A percentile compares a stretch with the other conserved stretches of the same genome.
Conservation (phyloP, 495 filamentous ascomycete species). For the Geopyxis carbonaria region DNA sequence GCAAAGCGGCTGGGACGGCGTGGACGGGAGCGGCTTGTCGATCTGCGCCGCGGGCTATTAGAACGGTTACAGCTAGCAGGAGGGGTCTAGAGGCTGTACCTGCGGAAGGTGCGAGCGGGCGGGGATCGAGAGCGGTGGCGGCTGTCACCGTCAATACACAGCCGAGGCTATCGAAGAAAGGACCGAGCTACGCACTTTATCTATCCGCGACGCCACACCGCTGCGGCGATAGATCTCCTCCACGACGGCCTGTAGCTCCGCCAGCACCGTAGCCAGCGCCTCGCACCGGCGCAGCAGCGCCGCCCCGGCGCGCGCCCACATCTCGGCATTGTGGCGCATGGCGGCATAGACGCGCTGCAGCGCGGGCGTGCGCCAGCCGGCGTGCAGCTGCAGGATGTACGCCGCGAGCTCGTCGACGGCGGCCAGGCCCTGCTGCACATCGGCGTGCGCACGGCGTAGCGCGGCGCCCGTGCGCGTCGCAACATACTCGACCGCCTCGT, state of each 20-base stretch:
- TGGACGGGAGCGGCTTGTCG: no score
- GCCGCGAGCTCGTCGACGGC: slow-evolving; percentile 59
- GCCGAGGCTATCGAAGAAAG: no score
- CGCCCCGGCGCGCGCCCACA: slow-evolving; percentile 62
- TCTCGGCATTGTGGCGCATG: slow-evolving; percentile 72
- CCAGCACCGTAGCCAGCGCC: slow-evolving; percentile 41
- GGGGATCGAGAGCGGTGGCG: no score
- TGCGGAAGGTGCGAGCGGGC: no score
- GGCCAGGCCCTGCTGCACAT: slow-evolving; percentile 59
- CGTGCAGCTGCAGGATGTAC: slow-evolving; percentile 50
- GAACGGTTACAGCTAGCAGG: no score
- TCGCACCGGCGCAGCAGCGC: slow-evolving; percentile 49
- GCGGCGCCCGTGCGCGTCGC: slow-evolving; percentile 55
- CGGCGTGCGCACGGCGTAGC: slow-evolving; percentile 57
- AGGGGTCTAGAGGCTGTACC: no score
- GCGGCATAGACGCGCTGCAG: slow-evolving; percentile 51
- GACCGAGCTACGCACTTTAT: no score
- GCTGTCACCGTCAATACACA: no score
- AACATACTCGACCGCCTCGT: slow-evolving; percentile 81
- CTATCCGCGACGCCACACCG: slow-evolving; percentile 37
- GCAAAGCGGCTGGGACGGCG: no score
- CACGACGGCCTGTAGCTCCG: slow-evolving; percentile 48
- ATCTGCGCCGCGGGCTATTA: no score
- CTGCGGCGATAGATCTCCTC: slow-evolving; percentile 63
- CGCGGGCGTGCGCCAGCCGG: slow-evolving; percentile 38